A percentile compares a stretch with the other conserved stretches of the same genome.
Evolutionary conservation across 495 filamentous ascomycete species (phyloP).

Genomic region (Aspergillus nanangensis): DNA sequence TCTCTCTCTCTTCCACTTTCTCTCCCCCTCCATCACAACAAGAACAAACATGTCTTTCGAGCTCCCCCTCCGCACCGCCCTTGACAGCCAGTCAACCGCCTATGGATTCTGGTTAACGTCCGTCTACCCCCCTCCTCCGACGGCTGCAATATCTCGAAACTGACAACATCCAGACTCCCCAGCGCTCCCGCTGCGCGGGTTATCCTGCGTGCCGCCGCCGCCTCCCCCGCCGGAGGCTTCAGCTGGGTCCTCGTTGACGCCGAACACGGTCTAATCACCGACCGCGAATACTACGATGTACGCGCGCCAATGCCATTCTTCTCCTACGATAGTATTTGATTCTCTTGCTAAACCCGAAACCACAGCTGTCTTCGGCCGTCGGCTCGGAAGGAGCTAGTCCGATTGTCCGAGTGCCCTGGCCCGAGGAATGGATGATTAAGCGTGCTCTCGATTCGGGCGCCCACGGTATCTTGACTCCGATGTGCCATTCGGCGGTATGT

Average conservation of each 20-base stretch:
- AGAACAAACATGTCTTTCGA: background rate
- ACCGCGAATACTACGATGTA: conserved; percentile 34
- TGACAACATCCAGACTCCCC: conserved; percentile 17
- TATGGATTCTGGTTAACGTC: conserved; percentile 15
- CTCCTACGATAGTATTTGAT: background rate
- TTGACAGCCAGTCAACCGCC: conserved; percentile 4
- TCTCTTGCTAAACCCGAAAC: conserved; percentile 8
- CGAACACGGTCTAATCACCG: conserved; percentile 67
- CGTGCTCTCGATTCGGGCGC: conserved; percentile 67
- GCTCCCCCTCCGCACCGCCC: background rate
- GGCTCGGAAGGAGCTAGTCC: conserved; percentile 62
- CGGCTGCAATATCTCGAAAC: background rate
- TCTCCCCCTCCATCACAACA: background rate
- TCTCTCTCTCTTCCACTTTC: background rate
- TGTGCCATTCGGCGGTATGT: conserved; percentile 34
- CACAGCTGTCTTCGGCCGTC: conserved; percentile 40
- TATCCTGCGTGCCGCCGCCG: conserved; percentile 23
- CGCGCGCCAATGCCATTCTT: background rate
- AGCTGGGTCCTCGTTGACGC: conserved; percentile 74
- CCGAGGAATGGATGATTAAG: conserved; percentile 70
- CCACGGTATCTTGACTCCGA: conserved; percentile 53
- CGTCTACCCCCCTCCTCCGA: conserved; percentile 1
- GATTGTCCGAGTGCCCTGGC: conserved; percentile 62
- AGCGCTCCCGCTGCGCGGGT: conserved; percentile 28
- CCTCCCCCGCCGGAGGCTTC: conserved; percentile 20